Base-by-base conservation (phyloP, 768 basidiomycete genomes). In the Gloeopeniophorella convolvens region DNA sequence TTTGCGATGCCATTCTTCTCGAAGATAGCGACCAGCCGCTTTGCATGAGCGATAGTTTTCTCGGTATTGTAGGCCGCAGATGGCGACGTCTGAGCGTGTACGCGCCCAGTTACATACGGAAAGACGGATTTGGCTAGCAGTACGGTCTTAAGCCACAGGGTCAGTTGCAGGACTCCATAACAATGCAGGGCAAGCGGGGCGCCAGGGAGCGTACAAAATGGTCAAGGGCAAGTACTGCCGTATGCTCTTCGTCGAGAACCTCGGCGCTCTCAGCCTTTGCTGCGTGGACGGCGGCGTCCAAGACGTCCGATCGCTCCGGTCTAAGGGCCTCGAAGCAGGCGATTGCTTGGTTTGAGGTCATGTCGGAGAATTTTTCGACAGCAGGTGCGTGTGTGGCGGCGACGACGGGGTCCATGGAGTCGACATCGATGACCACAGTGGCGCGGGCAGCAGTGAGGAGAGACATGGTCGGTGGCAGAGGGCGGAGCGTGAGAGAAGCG, bases 291-390 rank as follows among this genome's bases (percentile, higher is more conserved):
- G 73, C 71, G 10, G 61, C 54, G 16, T 64, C 54, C 39, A 73
- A 58, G 16, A 73, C 50, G 15, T 59, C 48, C 0, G 45, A 56
- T 30, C 67, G 63, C 26, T 70, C 69, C 3, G 68, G 62, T 27
- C 63, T 62, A 10, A 49, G 58, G 5, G 67, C 65, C 41, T 74
- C 64, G 28, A 58, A 56, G 57, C 68, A 64, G 9, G 69, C 70
- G 50, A 76, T 70, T 15, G 70, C 73, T 57, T 76, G 74, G 48
- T 76, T 77, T 10, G 74, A 76, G 26, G 73, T 76, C 73, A 75
- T 76, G 57, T 75, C 70, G 45, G 57, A 61, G 64, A 76, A 75
- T 28, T 47, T 34, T 50, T 51, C 18, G 56, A 59, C 12, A 42
- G 26, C 11, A 39, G 42, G 32, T 47, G 66, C 63, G 55, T 73